phyloP scores from a whole-genome alignment of 2,329 filamentous ascomycete genomes.

The Leptographium flavum region DNA sequence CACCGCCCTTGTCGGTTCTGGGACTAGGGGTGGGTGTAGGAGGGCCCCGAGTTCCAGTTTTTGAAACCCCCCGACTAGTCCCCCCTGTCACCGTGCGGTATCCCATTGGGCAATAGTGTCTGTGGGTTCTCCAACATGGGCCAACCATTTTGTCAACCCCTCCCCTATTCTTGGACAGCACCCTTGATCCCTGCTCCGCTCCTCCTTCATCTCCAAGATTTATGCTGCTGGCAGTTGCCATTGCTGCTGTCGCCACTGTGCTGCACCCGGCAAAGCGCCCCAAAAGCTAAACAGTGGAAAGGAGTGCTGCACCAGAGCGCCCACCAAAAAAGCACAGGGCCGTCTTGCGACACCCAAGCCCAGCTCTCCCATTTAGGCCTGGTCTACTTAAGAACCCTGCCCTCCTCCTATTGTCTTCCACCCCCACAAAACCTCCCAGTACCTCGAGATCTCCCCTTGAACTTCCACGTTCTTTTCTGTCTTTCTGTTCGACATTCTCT shows the following conservation, averaged over 20 bases:
- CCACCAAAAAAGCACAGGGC: background rate
- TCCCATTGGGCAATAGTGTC: conserved; percentile 34
- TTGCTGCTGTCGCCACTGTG: background rate
- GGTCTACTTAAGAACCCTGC: conserved; percentile 15
- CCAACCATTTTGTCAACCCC: conserved; percentile 30
- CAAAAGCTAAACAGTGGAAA: background rate
- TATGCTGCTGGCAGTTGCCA: conserved; percentile 5
- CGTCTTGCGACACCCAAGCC: background rate
- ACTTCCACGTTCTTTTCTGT: background rate
- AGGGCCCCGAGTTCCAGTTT: conserved; percentile 10
- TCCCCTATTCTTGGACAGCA: conserved; percentile 2
- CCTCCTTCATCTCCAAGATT: conserved; percentile 10
- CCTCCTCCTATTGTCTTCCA: conserved; percentile 7
- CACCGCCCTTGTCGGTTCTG: conserved; percentile 10
- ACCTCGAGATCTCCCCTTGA: background rate
- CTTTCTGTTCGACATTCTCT: background rate
- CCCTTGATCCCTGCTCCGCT: conserved; percentile 6
- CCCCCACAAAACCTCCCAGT: conserved; percentile 6
- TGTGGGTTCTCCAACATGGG: conserved; percentile 20
- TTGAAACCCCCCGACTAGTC: conserved; percentile 9
- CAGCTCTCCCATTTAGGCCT: conserved; percentile 10
- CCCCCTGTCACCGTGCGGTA: conserved; percentile 26
- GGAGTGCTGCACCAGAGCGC: background rate
- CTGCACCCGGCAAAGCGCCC: background rate
- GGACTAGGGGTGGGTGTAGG: conserved; percentile 5